Percentiles rank a stretch among this genome's conserved stretches.
Conservation (phyloP, 305 asterid species). For the Fraxinus paxiana region DNA sequence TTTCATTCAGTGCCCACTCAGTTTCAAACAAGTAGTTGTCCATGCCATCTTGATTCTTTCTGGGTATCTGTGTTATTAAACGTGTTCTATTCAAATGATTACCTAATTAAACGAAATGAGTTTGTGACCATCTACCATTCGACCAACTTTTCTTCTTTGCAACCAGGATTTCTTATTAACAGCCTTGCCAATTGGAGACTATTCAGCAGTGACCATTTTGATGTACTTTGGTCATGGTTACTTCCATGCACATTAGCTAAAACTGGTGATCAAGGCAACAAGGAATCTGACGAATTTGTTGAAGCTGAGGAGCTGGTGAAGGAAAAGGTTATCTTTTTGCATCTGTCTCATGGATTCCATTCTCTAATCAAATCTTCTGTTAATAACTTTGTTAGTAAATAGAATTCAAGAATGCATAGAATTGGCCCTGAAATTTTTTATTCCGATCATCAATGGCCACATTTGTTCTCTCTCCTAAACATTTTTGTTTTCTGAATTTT, state of each 20-base stretch:
- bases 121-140: neutral
- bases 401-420: neutral
- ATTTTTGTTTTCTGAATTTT: neutral
- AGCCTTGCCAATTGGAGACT: slow-evolving; percentile 47
- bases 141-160: neutral
- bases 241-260: slow-evolving; percentile 31
- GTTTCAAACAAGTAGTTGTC: slow-evolving; percentile 38
- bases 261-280: slow-evolving; percentile 29
- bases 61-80: neutral
- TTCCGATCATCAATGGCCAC: neutral
- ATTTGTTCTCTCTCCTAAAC: neutral
- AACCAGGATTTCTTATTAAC: neutral
- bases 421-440: neutral
- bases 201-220: slow-evolving; percentile 47
- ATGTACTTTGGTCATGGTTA: slow-evolving; percentile 51
- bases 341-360: neutral
- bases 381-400: neutral
- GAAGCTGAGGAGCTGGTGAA: slow-evolving; percentile 92
- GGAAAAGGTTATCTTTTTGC: slow-evolving; percentile 49
- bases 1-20: slow-evolving; percentile 47
- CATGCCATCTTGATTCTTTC: neutral
- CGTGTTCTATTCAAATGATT: neutral
- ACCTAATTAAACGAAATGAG: neutral
- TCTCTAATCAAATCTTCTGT: neutral
- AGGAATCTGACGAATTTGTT: slow-evolving; percentile 36